Base-by-base conservation (phyloP, 2,329 filamentous ascomycete genomes). In the Penicillium sp. region DNA sequence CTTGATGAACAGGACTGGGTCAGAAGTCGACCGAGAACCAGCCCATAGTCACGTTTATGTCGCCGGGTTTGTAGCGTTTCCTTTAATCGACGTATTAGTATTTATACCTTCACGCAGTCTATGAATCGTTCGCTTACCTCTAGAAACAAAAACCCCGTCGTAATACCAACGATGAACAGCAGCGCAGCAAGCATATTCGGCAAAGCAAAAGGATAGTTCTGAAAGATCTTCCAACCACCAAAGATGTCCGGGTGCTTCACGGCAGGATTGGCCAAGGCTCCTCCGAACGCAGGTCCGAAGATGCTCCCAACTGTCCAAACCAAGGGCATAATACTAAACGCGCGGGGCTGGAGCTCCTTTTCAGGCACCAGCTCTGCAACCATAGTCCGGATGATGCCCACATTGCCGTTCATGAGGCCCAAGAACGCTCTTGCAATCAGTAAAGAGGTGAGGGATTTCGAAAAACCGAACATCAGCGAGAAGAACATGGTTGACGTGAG, bases 361-460 rank as follows among this genome's bases (percentile, higher is more conserved):
- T 94, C 86, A 0, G 91, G 89, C 1, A 96, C 91, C 81, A 97
- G 86, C 71, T 97, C 93, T 0, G 93, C 93, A 2, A 97, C 91
- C 77, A 94, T 91, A 2, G 86, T 89, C 60, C 87, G 76, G 78
- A 90, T 86, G 12, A 97, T 97, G 1, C 94, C 89, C n/a, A 93
- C 87, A 68, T 97, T 97, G 54, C 93, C 94, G 68, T 96, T 97
- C 46, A 89, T 86, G 9, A 87, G 81, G 1, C 94, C 93, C 64
- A 90, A 83, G n/a, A 97, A 76, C 6, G 85, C 88, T 66, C 93
- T 84, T 12, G 90, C 83, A 3, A 80, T 70, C 42, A 99, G 87
- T 0, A 92, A 89, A 89, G 94, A 92, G 3, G 84, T 74, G 9
- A 97, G 74, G 61, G 81, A 90, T 3, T 82, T 88, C 0, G 91